Evolutionary conservation across 2,329 filamentous ascomycete genomes (phyloP).

Genomic region (Coniochaeta sp.): DNA sequence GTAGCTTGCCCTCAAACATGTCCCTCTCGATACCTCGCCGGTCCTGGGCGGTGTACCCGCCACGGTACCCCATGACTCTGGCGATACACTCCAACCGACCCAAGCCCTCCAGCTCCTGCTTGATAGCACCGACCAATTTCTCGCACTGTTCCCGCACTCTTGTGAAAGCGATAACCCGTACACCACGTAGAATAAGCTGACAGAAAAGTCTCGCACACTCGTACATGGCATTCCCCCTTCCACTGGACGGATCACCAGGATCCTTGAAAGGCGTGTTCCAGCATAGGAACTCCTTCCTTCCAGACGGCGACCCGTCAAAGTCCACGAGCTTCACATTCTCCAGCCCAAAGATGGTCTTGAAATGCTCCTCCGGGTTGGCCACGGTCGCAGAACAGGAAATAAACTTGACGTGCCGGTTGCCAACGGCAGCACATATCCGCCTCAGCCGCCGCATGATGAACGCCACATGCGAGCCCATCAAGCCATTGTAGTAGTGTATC

Average conservation of each 20-base stretch:
- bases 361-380: constrained; percentile 85
- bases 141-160: constrained; percentile 85
- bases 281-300: constrained; percentile 89
- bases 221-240: constrained; percentile 71
- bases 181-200: constrained; percentile 78
- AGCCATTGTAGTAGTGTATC: constrained; percentile 90
- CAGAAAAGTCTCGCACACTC: constrained; percentile 91
- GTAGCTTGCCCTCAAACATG: constrained; percentile 92
- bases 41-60: constrained; percentile 90
- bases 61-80: constrained; percentile 90
- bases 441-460: constrained; percentile 89
- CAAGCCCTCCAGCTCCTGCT: constrained; percentile 65
- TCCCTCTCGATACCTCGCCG: constrained; percentile 81
- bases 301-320: constrained; percentile 87
- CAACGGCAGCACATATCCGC: constrained; percentile 81
- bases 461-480: constrained; percentile 89
- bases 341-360: constrained; percentile 89
- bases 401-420: constrained; percentile 79
- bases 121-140: constrained; percentile 71
- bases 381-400: constrained; percentile 96
- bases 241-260: constrained; percentile 77
- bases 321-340: constrained; percentile 75
- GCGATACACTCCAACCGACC: constrained; percentile 68
- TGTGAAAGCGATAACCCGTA: constrained; percentile 90
- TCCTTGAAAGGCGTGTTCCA: constrained; percentile 98